Evolutionary conservation across 768 basidiomycete genomes (phyloP).

Genomic region (Favolaschia claudopus): DNA sequence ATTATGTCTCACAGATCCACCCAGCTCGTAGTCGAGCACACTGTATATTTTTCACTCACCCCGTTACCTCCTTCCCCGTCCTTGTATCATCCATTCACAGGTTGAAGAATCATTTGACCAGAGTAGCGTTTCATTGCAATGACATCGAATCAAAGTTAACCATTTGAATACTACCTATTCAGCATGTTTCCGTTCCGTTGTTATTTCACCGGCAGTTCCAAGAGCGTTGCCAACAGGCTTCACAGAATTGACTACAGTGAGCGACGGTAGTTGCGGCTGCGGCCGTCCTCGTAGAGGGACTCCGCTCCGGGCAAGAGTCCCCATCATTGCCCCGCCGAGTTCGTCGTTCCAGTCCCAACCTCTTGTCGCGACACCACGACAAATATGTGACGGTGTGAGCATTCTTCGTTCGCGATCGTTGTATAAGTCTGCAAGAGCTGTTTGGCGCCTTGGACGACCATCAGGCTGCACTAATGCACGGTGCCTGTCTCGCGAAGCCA

Average conservation of each 20-base stretch:
- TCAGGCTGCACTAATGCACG: conserved; percentile 23
- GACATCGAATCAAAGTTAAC: too few species aligned
- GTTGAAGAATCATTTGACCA: too few species aligned
- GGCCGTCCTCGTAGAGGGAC: conserved; percentile 11
- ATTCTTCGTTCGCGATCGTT: conserved; percentile 28
- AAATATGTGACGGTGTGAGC: conserved; percentile 53
- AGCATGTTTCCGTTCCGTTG: too few species aligned
- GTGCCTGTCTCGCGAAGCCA: conserved; percentile 42
- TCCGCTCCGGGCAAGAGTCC: conserved; percentile 15
- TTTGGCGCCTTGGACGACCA: conserved; percentile 23
- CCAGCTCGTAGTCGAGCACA: too few species aligned
- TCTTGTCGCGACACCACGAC: conserved; percentile 46
- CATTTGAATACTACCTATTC: too few species aligned
- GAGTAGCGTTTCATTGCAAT: too few species aligned
- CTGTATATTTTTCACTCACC: not conserved
- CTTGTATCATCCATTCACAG: too few species aligned
- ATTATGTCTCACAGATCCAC: too few species aligned
- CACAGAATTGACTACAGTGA: not conserved
- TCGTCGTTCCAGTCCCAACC: conserved; percentile 29
- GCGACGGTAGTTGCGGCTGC: not conserved
- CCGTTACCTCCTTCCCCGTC: not conserved
- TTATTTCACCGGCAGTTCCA: too few species aligned
- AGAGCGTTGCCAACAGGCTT: not conserved
- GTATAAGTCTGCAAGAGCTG: conserved; percentile 21
- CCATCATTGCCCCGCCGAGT: conserved; percentile 20